These are phyloP conservation scores for Desmodesmus armatus DNA, from an alignment of 139 green algal species.

Conservation along the genomic window DNA sequence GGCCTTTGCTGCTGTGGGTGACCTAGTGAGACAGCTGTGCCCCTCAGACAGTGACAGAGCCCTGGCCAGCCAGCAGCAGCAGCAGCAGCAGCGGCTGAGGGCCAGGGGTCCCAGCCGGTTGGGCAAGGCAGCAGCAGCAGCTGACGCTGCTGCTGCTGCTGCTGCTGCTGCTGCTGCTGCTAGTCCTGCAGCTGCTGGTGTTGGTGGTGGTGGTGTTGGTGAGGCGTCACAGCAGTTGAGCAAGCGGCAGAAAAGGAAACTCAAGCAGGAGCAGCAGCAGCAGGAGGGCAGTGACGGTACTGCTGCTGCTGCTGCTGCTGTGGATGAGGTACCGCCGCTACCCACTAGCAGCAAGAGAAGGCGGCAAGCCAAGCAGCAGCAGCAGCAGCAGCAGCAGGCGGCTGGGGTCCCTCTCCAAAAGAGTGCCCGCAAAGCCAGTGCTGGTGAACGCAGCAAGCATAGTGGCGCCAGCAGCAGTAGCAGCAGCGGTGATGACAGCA, in stretches of 20 bases:
- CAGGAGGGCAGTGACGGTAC: background rate
- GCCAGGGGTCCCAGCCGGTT: too few species aligned
- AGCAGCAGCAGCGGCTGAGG: conserved; percentile 31
- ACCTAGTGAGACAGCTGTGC: background rate
- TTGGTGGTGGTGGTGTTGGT: background rate
- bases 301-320: background rate
- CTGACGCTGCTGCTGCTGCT: background rate
- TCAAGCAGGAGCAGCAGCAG: background rate
- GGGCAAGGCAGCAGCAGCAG: conserved; percentile 33
- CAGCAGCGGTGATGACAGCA: too few species aligned
- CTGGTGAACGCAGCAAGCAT: too few species aligned
- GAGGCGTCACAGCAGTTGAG: background rate
- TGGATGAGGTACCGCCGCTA: too few species aligned
- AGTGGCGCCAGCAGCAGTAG: too few species aligned
- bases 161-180: background rate
- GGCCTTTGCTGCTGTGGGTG: background rate
- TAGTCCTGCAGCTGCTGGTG: background rate
- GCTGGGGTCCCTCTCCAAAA: too few species aligned
- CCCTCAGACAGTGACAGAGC: background rate
- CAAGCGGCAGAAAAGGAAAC: background rate
- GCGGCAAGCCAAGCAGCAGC: too few species aligned
- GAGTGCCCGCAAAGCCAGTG: too few species aligned
- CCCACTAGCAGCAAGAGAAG: too few species aligned
- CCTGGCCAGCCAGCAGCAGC: background rate
- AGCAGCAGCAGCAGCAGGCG: too few species aligned